A percentile compares a stretch with the other conserved stretches of the same genome.
phyloP scores from a whole-genome alignment of 495 filamentous ascomycete species.

The Tetracladium marchalianum region DNA sequence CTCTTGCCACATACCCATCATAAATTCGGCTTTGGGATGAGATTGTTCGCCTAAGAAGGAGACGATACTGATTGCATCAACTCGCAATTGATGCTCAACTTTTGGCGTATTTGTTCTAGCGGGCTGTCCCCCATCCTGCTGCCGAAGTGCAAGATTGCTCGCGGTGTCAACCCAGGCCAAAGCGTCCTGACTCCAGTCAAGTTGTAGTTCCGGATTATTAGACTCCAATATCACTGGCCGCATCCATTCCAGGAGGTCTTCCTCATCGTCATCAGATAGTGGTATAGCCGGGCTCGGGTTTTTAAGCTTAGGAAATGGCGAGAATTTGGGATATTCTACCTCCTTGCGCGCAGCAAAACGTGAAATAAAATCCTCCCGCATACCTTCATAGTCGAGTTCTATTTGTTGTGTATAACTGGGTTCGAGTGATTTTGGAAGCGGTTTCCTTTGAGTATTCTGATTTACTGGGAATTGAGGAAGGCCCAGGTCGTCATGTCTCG shows the following conservation, averaged over 20 bases:
- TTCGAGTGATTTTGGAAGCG: slow-evolving; percentile 3
- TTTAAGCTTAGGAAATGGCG: slow-evolving; percentile 79
- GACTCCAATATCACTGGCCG: slow-evolving; percentile 79
- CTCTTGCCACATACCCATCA: slow-evolving; percentile 94
- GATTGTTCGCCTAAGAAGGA: slow-evolving; percentile 80
- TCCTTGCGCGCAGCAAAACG: too few relatives aligned
- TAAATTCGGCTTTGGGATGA: slow-evolving; percentile 90
- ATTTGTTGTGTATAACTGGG: slow-evolving; percentile 33
- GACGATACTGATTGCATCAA: slow-evolving; percentile 87
- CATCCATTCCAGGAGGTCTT: slow-evolving; percentile 73
- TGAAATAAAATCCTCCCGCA: too few relatives aligned
- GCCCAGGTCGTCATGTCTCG: slow-evolving; percentile 9
- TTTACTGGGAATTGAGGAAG: slow-evolving; percentile 6
- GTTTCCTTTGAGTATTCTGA: background rate
- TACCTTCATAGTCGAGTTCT: slow-evolving; percentile 65
- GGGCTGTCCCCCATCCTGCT: slow-evolving; percentile 28
- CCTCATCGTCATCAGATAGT: slow-evolving; percentile 88
- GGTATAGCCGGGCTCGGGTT: slow-evolving; percentile 83
- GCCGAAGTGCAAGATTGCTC: slow-evolving; percentile 36
- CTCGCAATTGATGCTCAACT: slow-evolving; percentile 74
- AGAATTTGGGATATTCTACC: slow-evolving; percentile 58
- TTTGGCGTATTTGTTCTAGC: slow-evolving; percentile 68
- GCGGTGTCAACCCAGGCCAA: slow-evolving; percentile 82
- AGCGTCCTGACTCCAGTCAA: slow-evolving; percentile 91
- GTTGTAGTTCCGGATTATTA: slow-evolving; percentile 91